Conservation (phyloP, 31 red algal species). For the Endocladia muricata region DNA sequence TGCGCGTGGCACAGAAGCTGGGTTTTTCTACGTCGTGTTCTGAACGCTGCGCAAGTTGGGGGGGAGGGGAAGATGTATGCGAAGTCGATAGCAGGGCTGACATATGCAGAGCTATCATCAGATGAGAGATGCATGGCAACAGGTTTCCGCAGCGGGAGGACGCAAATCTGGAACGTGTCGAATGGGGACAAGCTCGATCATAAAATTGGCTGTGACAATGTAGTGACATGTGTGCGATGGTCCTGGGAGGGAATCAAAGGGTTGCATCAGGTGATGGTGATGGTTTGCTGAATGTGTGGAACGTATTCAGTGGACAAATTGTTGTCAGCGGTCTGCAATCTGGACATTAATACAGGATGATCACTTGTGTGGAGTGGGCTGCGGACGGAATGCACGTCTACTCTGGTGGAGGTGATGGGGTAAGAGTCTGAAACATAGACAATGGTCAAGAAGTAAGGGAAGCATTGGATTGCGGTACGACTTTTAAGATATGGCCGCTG, state of each 20-base stretch:
- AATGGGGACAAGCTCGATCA: neutral
- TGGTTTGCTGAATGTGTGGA: neutral
- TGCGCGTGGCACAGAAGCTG: too few relatives aligned
- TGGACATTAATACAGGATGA: neutral
- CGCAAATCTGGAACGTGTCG: neutral
- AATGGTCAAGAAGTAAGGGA: too few relatives aligned
- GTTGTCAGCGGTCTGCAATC: neutral
- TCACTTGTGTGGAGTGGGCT: neutral
- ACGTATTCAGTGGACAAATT: neutral
- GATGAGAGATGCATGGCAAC: too few relatives aligned
- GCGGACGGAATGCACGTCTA: neutral
- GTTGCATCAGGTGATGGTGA: neutral
- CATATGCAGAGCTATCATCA: too few relatives aligned
- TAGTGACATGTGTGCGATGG: neutral
- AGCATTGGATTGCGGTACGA: too few relatives aligned
- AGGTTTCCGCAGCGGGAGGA: too few relatives aligned
- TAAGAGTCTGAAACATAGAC: neutral
- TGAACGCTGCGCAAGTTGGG: too few relatives aligned
- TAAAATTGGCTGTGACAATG: neutral
- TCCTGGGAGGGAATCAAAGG: neutral
- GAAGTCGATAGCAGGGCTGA: too few relatives aligned
- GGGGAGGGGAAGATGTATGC: too few relatives aligned
- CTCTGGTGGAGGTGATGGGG: neutral
- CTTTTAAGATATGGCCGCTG: too few relatives aligned
- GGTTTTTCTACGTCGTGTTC: too few relatives aligned